phyloP scores from a whole-genome alignment of 169 alveolate genomes.

The Plasmodium ovale region DNA sequence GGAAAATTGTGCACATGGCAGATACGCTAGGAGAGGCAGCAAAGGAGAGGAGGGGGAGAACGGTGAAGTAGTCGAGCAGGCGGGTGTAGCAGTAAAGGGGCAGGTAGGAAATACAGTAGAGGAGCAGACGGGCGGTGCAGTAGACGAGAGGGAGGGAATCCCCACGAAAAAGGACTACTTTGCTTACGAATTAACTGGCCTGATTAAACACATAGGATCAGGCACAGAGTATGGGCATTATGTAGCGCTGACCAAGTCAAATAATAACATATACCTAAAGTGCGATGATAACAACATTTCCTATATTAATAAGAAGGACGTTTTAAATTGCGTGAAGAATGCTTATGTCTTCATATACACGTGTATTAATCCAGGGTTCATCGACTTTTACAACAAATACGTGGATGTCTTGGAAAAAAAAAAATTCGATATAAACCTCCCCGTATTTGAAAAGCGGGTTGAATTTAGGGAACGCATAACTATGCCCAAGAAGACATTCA shows the following conservation, averaged over 20 bases:
- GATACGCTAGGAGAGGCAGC: neutral
- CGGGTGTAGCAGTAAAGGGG: neutral
- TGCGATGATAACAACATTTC: slow-evolving; percentile 69
- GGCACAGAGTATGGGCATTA: slow-evolving; percentile 73
- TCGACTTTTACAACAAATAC: slow-evolving; percentile 54
- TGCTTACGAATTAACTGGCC: slow-evolving; percentile 50
- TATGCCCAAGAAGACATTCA: slow-evolving; percentile 60
- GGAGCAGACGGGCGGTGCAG: neutral
- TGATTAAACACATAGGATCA: slow-evolving; percentile 64
- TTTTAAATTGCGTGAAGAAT: slow-evolving; percentile 49
- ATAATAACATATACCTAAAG: slow-evolving; percentile 50
- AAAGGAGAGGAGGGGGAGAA: neutral
- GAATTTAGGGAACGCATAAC: slow-evolving; percentile 71
- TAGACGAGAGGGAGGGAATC: neutral
- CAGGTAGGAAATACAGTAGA: neutral
- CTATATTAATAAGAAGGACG: slow-evolving; percentile 34
- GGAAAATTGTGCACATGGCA: no score
- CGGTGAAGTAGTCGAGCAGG: neutral
- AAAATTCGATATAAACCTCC: slow-evolving; percentile 47
- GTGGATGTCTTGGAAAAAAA: slow-evolving; percentile 68
- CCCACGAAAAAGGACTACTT: slow-evolving; percentile 9
- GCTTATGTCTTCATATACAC: slow-evolving; percentile 67
- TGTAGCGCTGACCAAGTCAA: slow-evolving; percentile 55
- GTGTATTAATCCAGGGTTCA: slow-evolving; percentile 42
- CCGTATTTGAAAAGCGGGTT: slow-evolving; percentile 60